phyloP scores from a whole-genome alignment of 148 eudicot species.

The Vaccinium corymbosum region DNA sequence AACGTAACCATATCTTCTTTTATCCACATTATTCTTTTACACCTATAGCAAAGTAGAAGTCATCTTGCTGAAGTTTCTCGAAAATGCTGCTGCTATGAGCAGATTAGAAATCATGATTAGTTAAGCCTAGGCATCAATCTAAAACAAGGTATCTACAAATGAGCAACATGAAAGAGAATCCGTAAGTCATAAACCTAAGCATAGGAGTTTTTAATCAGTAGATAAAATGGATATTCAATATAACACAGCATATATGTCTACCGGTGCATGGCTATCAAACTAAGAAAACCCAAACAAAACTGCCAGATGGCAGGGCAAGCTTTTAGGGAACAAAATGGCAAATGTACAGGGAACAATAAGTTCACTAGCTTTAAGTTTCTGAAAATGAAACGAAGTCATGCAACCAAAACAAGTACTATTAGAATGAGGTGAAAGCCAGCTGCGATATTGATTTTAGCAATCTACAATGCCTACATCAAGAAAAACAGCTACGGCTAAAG shows the following conservation, averaged over 20 bases:
- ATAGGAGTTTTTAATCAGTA: background rate
- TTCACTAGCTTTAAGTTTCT: background rate
- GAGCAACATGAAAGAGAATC: background rate
- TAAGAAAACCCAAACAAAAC: background rate
- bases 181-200: background rate
- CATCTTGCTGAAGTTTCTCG: background rate
- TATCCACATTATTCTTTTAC: background rate
- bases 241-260: background rate
- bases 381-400: background rate
- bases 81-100: background rate
- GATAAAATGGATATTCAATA: background rate
- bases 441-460: background rate
- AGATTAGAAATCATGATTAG: background rate
- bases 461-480: background rate
- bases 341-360: background rate
- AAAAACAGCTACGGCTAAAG: background rate
- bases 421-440: conserved; percentile 9
- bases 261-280: background rate
- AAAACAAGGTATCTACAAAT: background rate
- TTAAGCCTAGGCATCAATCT: background rate
- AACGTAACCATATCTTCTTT: background rate
- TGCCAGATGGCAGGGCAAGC: background rate
- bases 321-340: background rate
- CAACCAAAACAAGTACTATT: background rate
- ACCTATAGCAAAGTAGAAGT: background rate